Base-by-base conservation (phyloP, 306 rosid genomes). In the Hippophae gyantsensis region DNA sequence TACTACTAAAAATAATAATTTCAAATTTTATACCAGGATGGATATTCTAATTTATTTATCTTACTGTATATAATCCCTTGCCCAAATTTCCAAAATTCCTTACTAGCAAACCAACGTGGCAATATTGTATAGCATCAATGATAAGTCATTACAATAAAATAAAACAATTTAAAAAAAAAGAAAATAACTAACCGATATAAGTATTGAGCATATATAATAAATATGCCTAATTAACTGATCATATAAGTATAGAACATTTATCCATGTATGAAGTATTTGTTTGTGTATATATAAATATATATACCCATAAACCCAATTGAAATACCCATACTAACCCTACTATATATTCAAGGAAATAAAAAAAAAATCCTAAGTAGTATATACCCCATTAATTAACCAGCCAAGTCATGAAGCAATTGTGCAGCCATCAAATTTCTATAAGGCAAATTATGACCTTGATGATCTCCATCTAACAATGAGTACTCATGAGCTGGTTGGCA, bases 381-480 rank as follows among this genome's bases (percentile, higher is more conserved):
- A n/a, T n/a, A 32, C 7, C 51, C 45, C 3, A 42, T 14, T 12
- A 48, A 9, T 44, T 66, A 88, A 63, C 82, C 77, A 4, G 89
- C 86, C 75, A 86, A 74, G 62, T 89, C 92, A 62, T 81, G 95
- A 4, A 89, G 90, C 62, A 85, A 64, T 69, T 89, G 97, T 11
- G 95, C 86, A 4, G 83, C 95, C 95, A 89, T 79, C 79, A 89
- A 73, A 48, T 86, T 86, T 64, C 92, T 83, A 71, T 89, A 89
- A 0, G 90, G 97, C 38, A 83, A 70, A 72, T 71, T 86, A 68
- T 77, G 92, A 9, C 69, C 76, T 66, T 68, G 38, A 32, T 68
- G 38, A 32, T 32, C 89, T 2, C 76, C 82, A 43, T 89, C 97
- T 53, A 89, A 62, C 27, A 86, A 77, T 48, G 97, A 86, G 80